A percentile compares a stretch with the other conserved stretches of the same genome.
These are phyloP conservation scores for Daedalea quercina DNA, from an alignment of 768 basidiomycete genomes.

Conservation along the genomic window DNA sequence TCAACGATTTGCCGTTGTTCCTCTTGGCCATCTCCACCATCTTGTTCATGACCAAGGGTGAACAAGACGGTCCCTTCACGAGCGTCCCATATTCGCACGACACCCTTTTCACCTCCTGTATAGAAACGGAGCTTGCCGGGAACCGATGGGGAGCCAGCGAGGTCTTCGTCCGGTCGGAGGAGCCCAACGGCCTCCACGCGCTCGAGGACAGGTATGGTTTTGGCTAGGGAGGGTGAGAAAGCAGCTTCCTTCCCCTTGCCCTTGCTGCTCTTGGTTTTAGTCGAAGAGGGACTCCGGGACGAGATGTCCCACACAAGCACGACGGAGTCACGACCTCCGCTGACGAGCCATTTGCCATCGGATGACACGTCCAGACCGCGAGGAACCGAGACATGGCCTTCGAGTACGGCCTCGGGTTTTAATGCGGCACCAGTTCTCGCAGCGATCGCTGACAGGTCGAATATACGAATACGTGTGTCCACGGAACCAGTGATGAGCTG, in stretches of 20 bases:
- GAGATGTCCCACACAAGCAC: slow-evolving; percentile 88
- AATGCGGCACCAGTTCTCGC: slow-evolving; percentile 48
- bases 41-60: slow-evolving; percentile 46
- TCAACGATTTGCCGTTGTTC: slow-evolving; percentile 82
- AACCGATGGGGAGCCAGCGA: slow-evolving; percentile 35
- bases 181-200: slow-evolving; percentile 84
- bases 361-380: slow-evolving; percentile 78
- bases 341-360: slow-evolving; percentile 88
- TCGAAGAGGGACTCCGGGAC: slow-evolving; percentile 19
- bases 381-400: slow-evolving; percentile 94
- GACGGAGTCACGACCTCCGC: slow-evolving; percentile 89
- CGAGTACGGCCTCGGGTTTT: slow-evolving; percentile 75
- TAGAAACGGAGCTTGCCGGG: slow-evolving; percentile 56
- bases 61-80: slow-evolving; percentile 55
- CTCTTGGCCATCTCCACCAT: slow-evolving; percentile 50
- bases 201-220: slow-evolving; percentile 80
- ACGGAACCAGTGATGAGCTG: slow-evolving; percentile 87
- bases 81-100: slow-evolving; percentile 81
- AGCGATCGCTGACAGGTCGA: slow-evolving; percentile 69
- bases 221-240: slow-evolving; percentile 53
- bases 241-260: slow-evolving; percentile 43
- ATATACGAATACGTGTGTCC: slow-evolving; percentile 89
- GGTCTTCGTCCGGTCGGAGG: slow-evolving; percentile 43
- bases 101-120: slow-evolving; percentile 89
- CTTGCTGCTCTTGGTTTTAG: slow-evolving; percentile 26